Evolutionary conservation across 2,329 filamentous ascomycete genomes (phyloP).

Genomic region (Thielaviopsis euricoi): DNA sequence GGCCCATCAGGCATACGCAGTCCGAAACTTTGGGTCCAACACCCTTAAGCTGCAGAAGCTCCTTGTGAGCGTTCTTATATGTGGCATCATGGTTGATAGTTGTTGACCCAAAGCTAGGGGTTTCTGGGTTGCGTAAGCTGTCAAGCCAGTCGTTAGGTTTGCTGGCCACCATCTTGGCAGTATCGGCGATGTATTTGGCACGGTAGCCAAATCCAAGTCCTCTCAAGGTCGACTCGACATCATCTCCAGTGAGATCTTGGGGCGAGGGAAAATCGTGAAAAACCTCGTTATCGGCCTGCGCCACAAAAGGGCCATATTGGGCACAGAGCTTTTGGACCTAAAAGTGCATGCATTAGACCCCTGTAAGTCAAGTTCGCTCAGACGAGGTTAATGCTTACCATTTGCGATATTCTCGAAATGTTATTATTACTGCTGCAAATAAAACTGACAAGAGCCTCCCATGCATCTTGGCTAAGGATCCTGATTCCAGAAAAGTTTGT

Average conservation of each 20-base stretch:
- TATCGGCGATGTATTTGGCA: slow-evolving; percentile 80
- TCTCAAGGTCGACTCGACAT: slow-evolving; percentile 67
- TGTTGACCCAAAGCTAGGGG: slow-evolving; percentile 34
- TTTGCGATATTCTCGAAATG: slow-evolving; percentile 84
- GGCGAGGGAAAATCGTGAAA: slow-evolving; percentile 83
- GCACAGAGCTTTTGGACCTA: slow-evolving; percentile 72
- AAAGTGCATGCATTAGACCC: slow-evolving; percentile 1
- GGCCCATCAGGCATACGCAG: slow-evolving; percentile 88
- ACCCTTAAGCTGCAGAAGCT: slow-evolving; percentile 62
- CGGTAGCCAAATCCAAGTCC: slow-evolving; percentile 86
- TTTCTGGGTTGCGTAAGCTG: slow-evolving; percentile 60
- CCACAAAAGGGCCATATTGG: slow-evolving; percentile 68
- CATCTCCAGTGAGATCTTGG: slow-evolving; percentile 49
- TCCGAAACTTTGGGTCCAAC: slow-evolving; percentile 96
- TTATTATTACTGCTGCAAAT: slow-evolving; percentile 99
- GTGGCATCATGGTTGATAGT: slow-evolving; percentile 28
- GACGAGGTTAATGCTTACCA: slow-evolving; percentile 39
- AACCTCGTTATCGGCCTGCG: slow-evolving; percentile 47
- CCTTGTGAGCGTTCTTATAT: slow-evolving; percentile 66
- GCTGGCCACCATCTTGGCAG: slow-evolving; percentile 58
- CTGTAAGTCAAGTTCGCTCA: not conserved
- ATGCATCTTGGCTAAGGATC: slow-evolving; percentile 85
- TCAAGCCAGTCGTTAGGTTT: slow-evolving; percentile 62
- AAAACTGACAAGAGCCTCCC: slow-evolving; percentile 86
- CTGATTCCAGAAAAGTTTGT: slow-evolving; percentile 79